phyloP scores from a whole-genome alignment of 345 rosid species.

The Eucalyptus marginata region DNA sequence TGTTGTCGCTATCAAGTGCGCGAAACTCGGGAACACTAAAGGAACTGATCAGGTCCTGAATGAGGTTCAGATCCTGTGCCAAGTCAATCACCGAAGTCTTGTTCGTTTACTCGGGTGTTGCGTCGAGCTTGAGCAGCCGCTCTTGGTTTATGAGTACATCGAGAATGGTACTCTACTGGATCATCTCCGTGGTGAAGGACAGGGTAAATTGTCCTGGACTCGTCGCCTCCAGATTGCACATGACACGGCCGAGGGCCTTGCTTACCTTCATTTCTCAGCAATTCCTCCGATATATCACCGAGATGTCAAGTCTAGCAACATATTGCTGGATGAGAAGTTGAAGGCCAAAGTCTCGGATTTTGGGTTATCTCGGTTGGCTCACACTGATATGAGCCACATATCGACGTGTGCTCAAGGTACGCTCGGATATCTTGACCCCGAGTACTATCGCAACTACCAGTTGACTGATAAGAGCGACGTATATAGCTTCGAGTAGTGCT shows the following conservation, averaged over 20 bases:
- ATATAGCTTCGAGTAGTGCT: conserved; percentile 12
- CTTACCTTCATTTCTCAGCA: conserved; percentile 29
- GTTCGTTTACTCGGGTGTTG: conserved; percentile 36
- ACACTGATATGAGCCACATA: conserved; percentile 23
- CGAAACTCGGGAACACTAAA: conserved; percentile 34
- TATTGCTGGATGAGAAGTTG: conserved; percentile 26
- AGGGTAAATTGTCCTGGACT: conserved; percentile 3
- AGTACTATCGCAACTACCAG: conserved; percentile 26
- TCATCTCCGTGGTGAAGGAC: conserved; percentile 1
- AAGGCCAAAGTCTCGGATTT: conserved; percentile 35
- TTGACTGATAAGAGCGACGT: conserved; percentile 42
- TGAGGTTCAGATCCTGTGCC: conserved; percentile 40
- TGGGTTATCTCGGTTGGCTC: conserved; percentile 33
- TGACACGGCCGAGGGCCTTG: conserved; percentile 26
- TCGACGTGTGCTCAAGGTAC: conserved; percentile 41
- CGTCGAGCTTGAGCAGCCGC: conserved; percentile 34
- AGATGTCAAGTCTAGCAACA: conserved; percentile 38
- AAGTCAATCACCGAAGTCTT: conserved; percentile 39
- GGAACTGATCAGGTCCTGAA: conserved; percentile 35
- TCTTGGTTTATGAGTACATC: conserved; percentile 39
- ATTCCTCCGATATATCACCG: conserved; percentile 33
- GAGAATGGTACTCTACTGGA: conserved; percentile 25
- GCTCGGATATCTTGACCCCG: conserved; percentile 30
- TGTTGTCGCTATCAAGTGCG: conserved; percentile 30
- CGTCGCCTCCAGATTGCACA: conserved; percentile 22